Conservation (phyloP, 148 eudicot species). For the Vaccinium macrocarpon region DNA sequence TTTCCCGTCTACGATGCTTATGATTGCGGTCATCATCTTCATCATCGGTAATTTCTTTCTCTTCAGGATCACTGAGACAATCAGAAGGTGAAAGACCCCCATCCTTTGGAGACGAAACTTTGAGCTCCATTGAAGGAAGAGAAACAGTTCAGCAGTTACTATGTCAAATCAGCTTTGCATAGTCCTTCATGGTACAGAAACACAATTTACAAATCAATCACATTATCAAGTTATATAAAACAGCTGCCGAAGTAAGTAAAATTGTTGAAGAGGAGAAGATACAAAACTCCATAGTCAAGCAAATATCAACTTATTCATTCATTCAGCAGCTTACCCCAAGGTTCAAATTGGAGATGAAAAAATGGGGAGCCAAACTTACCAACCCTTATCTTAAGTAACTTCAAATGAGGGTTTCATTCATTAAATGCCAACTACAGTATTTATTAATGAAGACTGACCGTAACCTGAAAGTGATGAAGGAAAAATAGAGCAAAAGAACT, state of each 20-base stretch:
- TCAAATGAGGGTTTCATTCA: background rate
- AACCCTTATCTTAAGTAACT: background rate
- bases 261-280: conserved; percentile 1
- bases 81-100: conserved; percentile 60
- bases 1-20: conserved; percentile 88
- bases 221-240: background rate
- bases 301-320: background rate
- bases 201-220: background rate
- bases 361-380: background rate
- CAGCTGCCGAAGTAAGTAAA: background rate
- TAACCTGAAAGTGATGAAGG: background rate
- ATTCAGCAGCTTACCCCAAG: background rate
- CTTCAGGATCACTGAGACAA: conserved; percentile 71
- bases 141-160: conserved; percentile 8
- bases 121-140: conserved; percentile 52
- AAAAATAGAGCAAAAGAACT: background rate
- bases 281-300: background rate
- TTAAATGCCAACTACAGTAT: background rate
- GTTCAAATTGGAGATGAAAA: background rate
- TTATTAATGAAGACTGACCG: background rate
- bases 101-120: conserved; percentile 45
- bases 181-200: background rate
- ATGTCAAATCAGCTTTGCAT: conserved; percentile 10
- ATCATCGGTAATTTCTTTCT: conserved; percentile 86
- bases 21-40: conserved; percentile 99